Evolutionary conservation across 116 monocot species (phyloP), one percentile per base, ranked within the genome.

Genomic region (Cymodocea nodosa): DNA sequence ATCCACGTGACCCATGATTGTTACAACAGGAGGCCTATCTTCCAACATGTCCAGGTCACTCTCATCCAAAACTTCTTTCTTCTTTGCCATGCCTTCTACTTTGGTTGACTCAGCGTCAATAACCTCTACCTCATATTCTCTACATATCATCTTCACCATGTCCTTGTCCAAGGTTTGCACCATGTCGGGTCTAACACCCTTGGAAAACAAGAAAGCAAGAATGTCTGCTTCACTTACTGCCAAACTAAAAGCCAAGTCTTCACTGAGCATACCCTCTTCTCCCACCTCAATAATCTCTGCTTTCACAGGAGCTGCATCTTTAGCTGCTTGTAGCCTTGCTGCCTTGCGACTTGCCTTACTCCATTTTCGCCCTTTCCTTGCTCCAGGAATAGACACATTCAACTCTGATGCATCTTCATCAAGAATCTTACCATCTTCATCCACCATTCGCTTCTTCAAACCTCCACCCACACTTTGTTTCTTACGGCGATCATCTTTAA

Each of bases 1-100:
- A 81, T 97, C 97, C 0, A 97, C 97, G 82, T 97, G 97, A 16
- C 97, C 97, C 97, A 97, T 91, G 56, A 97, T 97, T 23, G 97
- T 97, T 67, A 97, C 81, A 71, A 97, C 81, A 23, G 97, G 97
- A 54, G 97, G 85, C 68, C 97, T 80, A 20, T 70, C 78, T 77
- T 85, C 85, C 52, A 97, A 73, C 81, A 71, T 74, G 35, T 91
- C 84, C 65, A 85, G 64, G 71, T 97, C 91, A 48, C 85, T 83
- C 9, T 88, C 88, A 59, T 97, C 91, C 55, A 97, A 73, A 18
- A 88, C 40, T 69, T 84, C 84, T 52, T 85, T 97, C 81, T 97
- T 97, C 81, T 79, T 90, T 30, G 97, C 97, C 97, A 91, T 97
- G 15, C 89, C 84, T 63, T 87, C 85, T 57, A 91, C 74, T 73